phyloP scores from a whole-genome alignment of 2,329 filamentous ascomycete genomes.

The Colletotrichum cordylinicola region DNA sequence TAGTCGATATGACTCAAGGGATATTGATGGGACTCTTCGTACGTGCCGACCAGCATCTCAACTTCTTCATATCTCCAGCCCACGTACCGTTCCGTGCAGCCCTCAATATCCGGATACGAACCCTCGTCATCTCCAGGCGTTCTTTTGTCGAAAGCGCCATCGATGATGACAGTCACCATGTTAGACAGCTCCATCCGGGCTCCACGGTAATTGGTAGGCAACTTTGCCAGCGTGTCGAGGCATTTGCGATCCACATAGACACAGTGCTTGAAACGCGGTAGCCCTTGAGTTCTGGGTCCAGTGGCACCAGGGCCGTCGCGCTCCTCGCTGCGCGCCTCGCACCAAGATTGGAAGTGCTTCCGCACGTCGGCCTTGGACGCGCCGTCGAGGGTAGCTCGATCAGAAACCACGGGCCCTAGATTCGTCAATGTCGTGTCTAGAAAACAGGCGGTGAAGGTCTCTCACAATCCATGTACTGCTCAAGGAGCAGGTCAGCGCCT shows the following conservation, averaged over 20 bases:
- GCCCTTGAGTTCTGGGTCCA: neutral
- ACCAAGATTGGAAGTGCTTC: neutral
- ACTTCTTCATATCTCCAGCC: neutral
- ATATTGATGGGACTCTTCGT: neutral
- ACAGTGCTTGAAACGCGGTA: neutral
- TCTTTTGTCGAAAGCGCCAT: neutral
- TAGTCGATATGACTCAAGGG: neutral
- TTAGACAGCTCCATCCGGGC: neutral
- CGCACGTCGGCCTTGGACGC: neutral
- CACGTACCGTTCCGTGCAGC: neutral
- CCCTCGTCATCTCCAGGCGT: neutral
- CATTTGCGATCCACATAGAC: neutral
- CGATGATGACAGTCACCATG: neutral
- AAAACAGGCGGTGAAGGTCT: neutral
- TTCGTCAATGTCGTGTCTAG: neutral
- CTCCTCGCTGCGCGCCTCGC: neutral
- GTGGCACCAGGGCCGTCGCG: neutral
- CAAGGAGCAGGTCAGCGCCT: neutral
- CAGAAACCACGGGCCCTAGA: neutral
- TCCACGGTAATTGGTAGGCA: neutral
- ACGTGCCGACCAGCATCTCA: neutral
- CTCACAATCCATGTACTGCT: constrained; percentile 2
- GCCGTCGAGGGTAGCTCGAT: neutral
- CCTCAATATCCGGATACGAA: neutral
- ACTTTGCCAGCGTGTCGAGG: neutral